Evolutionary conservation across 768 basidiomycete genomes (phyloP), one percentile per base, ranked within the genome.

Genomic region (Tylopilus rubrobrunneus): DNA sequence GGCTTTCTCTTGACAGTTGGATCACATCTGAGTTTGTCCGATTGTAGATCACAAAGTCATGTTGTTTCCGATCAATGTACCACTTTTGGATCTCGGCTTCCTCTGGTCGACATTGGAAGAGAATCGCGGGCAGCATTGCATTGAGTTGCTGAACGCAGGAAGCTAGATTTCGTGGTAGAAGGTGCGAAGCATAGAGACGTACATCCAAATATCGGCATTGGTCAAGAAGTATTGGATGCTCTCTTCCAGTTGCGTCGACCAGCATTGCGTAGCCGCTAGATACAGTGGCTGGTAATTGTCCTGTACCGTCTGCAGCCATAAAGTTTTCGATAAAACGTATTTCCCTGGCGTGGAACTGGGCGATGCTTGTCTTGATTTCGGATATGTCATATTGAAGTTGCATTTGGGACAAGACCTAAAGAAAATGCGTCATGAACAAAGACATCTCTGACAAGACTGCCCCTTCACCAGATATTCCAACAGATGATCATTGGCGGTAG

Each of bases 381-480:
- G 2, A 42, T 2, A 42, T 17, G 21, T 42, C 39, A 9, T 42
- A 39, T 10, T 37, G 48, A 11, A 55, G 44, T 7, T 53, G 19
- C 56, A 49, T 54, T 6, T 41, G 43, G 17, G 56, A 41, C 2
- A 49, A 19, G 12, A 37, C 33, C 52, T 55, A 12, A 11, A 17
- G n/a, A 31, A 34, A 15, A 34, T 34, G 34, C 34, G 34, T 12
- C 34, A 34, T 7, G 5, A 15, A 12, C 9, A 12, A 15, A 34
- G 34, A 34, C 14, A 34, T 34, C 34, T 15, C 14, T 5, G 34
- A 34, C 7, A 8, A 34, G 29, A 12, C 4, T 34, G 8, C 14
- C 14, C 14, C 14, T 15, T 49, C n/a, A 57, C 57, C 50, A 29
- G 8, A 71, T 45, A 51, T 28, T 51, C 34, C 1, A 52, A 37